Base-by-base conservation (phyloP, 495 filamentous ascomycete genomes). In the Penicillium bovifimosum region DNA sequence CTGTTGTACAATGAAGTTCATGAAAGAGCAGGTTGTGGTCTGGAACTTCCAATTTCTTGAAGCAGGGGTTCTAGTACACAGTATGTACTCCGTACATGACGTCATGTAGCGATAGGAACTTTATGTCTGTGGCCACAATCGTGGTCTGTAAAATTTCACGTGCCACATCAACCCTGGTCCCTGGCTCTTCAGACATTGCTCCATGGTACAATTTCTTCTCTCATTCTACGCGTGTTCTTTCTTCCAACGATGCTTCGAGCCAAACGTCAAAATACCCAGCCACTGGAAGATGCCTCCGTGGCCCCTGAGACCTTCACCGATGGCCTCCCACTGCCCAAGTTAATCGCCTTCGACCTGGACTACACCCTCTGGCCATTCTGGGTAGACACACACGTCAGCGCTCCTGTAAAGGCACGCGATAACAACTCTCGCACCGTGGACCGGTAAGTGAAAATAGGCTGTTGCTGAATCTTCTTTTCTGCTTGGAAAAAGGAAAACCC, bases 311-410 rank as follows among this genome's bases (percentile, higher is more conserved):
- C 86, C 18, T 84, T 96, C 65, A 79, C 70, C 42, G 91, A 98
- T 68, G 83, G 83, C 50, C 79, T 82, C 0, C 87, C 90, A 1
- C 82, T 98, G 3, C 93, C 93, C 0, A 88, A 86, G 55, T 71
- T 95, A 53, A 80, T 98, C 54, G 86, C 87, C 50, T 95, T 98
- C 71, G 93, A 98, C 67, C 80, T 96, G 44, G 93, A 98, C 76
- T 96, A 96, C 75, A 98, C 93, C 0, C 77, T 98, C 1, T 96
- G 93, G 93, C 90, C 91, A 3, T 96, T 95, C 75, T 98, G 92
- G 91, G 84, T 90, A 3, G 93, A 96, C 74, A 96, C 90, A 11
- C 90, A 96, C 67, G 85, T 92, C 61, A 84, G 83, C 46, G 79
- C 87, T 9, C 92, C 93, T 1, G 73, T 98, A 44, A 88, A 89